Evolutionary conservation across 805 yeast genomes (phyloP).

Genomic region (Candida insectorum): DNA sequence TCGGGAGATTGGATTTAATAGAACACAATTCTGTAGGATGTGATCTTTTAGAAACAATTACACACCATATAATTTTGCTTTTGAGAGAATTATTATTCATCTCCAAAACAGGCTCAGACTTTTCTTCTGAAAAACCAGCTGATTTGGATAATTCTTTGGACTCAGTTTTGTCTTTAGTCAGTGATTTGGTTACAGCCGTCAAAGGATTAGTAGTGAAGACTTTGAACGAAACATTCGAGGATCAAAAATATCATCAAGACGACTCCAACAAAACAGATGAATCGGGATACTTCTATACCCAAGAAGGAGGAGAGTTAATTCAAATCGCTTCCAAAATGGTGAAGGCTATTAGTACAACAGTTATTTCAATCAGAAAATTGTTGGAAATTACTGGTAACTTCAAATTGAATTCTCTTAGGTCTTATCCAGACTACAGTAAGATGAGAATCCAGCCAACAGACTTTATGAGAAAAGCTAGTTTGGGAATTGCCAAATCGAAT

Average conservation of each 20-base stretch:
- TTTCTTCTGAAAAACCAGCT: slow-evolving; percentile 33
- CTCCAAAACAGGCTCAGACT: slow-evolving; percentile 47
- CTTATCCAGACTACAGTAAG: slow-evolving; percentile 61
- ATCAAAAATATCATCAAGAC: slow-evolving; percentile 18
- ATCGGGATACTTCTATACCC: slow-evolving; percentile 49
- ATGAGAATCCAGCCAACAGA: slow-evolving; percentile 57
- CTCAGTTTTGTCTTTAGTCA: slow-evolving; percentile 54
- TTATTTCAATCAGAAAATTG: slow-evolving; percentile 48
- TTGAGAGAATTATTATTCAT: slow-evolving; percentile 62
- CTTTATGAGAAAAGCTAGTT: slow-evolving; percentile 59
- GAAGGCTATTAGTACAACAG: slow-evolving; percentile 46
- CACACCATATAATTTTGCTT: slow-evolving; percentile 65
- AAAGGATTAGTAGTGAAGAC: slow-evolving; percentile 59
- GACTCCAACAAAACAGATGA: slow-evolving; percentile 2
- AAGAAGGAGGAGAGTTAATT: slow-evolving; percentile 65
- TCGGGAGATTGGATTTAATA: slow-evolving; percentile 75
- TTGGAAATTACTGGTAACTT: slow-evolving; percentile 65
- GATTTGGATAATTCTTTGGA: slow-evolving; percentile 53
- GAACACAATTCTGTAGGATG: slow-evolving; percentile 73
- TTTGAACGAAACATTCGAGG: slow-evolving; percentile 38
- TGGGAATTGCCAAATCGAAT: slow-evolving; percentile 50
- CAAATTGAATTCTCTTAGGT: slow-evolving; percentile 51
- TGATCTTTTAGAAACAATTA: slow-evolving; percentile 59
- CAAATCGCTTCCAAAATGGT: slow-evolving; percentile 60
- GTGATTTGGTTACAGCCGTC: slow-evolving; percentile 62